Evolutionary conservation across 2,329 filamentous ascomycete genomes (phyloP).

Genomic region (Fusarium sp.): DNA sequence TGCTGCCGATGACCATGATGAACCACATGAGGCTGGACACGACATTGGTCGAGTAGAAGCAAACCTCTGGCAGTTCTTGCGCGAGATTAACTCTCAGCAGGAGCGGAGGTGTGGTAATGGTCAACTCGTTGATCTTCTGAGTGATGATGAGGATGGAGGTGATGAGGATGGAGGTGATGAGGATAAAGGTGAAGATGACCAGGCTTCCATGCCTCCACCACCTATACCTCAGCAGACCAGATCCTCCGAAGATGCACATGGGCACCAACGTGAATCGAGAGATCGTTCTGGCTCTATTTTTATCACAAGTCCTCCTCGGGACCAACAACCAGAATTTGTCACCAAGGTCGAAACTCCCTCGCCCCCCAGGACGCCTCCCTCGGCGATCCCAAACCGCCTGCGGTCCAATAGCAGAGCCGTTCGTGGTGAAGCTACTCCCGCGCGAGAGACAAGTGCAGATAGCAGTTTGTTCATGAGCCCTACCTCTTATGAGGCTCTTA

Average conservation of each 20-base stretch:
- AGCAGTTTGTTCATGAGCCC: constrained; percentile 32
- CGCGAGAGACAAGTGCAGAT: constrained; percentile 11
- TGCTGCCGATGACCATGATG: background rate
- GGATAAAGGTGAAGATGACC: background rate
- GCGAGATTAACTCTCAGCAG: background rate
- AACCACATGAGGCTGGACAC: background rate
- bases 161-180: background rate
- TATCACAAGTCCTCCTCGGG: background rate
- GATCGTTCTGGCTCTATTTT: constrained; percentile 20
- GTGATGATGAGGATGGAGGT: background rate
- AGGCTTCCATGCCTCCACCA: background rate
- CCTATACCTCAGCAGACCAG: background rate
- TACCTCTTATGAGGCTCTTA: constrained; percentile 12
- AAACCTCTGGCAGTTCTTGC: background rate
- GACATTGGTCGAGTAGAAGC: background rate
- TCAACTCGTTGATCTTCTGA: constrained; percentile 2
- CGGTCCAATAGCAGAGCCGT: background rate
- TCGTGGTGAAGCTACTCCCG: background rate
- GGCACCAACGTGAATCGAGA: background rate
- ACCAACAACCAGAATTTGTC: background rate
- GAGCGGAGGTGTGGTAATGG: background rate
- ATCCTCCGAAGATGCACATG: background rate
- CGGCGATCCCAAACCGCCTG: background rate
- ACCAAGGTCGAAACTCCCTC: constrained; percentile 15
- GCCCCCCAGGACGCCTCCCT: background rate